These are phyloP conservation scores for Xylaria sp. DNA, from an alignment of 2,329 filamentous ascomycete genomes.

Conservation along the genomic window DNA sequence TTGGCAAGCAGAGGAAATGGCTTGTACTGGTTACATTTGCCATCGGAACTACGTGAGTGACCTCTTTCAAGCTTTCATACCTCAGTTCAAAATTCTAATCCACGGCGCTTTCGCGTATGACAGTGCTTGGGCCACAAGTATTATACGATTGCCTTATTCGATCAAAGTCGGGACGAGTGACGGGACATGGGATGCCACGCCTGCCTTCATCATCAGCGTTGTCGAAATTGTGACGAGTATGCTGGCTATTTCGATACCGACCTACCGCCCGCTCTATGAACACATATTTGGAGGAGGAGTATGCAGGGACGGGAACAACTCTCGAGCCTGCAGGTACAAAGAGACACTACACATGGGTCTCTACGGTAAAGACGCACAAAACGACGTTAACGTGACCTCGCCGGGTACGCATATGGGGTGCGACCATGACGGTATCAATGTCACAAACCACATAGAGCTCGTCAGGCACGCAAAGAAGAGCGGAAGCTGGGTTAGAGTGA, in stretches of 20 bases:
- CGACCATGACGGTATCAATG: conserved; percentile 26
- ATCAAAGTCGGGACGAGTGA: conserved; percentile 23
- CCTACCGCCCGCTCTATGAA: conserved; percentile 28
- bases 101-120: background rate
- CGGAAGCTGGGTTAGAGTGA: conserved; percentile 34
- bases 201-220: conserved; percentile 23
- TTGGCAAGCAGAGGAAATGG: conserved; percentile 26
- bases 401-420: conserved; percentile 23
- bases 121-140: conserved; percentile 30
- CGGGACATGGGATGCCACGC: conserved; percentile 27
- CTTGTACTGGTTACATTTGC: conserved; percentile 16
- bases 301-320: background rate
- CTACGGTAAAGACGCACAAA: conserved; percentile 20
- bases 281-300: conserved; percentile 5
- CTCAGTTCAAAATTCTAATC: background rate
- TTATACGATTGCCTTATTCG: conserved; percentile 32
- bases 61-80: background rate
- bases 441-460: conserved; percentile 38
- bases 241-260: conserved; percentile 33
- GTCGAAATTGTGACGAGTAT: conserved; percentile 31
- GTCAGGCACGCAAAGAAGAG: conserved; percentile 31
- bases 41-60: conserved; percentile 27
- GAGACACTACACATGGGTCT: conserved; percentile 28
- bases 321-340: conserved; percentile 3
- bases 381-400: conserved; percentile 30